Evolutionary conservation across 2,329 filamentous ascomycete genomes (phyloP), one percentile per base, ranked within the genome.

Genomic region (Hymenoscyphus fructigenus): DNA sequence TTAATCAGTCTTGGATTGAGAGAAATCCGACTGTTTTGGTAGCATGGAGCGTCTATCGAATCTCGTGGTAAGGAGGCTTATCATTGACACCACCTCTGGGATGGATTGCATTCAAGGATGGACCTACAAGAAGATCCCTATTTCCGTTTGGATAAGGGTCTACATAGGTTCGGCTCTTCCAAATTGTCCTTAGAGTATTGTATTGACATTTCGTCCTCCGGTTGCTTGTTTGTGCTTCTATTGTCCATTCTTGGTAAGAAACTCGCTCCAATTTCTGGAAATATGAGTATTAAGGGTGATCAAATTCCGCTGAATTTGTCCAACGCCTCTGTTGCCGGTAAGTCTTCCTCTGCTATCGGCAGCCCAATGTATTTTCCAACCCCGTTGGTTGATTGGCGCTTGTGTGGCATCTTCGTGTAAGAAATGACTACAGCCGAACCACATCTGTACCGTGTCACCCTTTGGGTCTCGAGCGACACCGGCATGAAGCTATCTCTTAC

Each of bases 281-380:
- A 66, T 61, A 50, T 68, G 60, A 10, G 50, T 4, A 26, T 67
- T 64, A 44, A 58, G 68, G 4, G 67, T 66, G 10, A 70, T 68
- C 6, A 68, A 5, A 36, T 68, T 55, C 29, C 47, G 32, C 17
- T 70, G 67, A 5, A 29, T 14, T 14, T 26, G 57, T 3, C 68
- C 68, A 5, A 65, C 65, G 14, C 60, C 28, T 2, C 14, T 23
- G 23, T 67, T 67, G 0, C 50, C 53, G 4, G 62, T 64, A 2
- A 28, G 2, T 15, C 47, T 57, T 23, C 61, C 59, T 2, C 29
- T 29, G 15, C 65, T 64, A 20, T 59, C 65, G 26, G 64, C 47
- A 12, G 68, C 65, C n/a, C 20, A 50, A 23, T 50, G 44, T 20
- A 50, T 50, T 23, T 26, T 20, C 44, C 44, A 50, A 23, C 44